Conservation (phyloP, 192 early-diverging fungal species). For the Backusella circina region DNA sequence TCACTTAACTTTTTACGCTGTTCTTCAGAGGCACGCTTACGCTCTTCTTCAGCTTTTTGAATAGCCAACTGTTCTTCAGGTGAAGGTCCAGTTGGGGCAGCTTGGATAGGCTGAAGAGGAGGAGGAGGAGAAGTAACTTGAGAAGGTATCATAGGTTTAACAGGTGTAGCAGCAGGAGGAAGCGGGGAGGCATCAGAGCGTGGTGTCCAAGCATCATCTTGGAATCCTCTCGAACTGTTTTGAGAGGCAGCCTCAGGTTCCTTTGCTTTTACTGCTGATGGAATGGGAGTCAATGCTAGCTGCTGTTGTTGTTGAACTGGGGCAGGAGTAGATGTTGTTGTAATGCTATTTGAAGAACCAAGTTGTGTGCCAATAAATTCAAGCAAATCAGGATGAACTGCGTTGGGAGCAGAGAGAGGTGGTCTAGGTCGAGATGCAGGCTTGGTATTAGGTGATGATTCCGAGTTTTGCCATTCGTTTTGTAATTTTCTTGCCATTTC, state of each 20-base stretch:
- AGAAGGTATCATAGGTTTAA: background rate
- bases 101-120: slow-evolving; percentile 22
- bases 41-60: background rate
- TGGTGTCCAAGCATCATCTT: slow-evolving; percentile 54
- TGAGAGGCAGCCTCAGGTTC: slow-evolving; percentile 12
- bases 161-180: slow-evolving; percentile 13
- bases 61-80: background rate
- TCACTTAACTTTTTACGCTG: slow-evolving; percentile 2
- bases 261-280: background rate
- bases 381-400: slow-evolving; percentile 46
- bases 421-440: background rate
- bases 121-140: slow-evolving; percentile 17
- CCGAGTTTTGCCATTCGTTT: slow-evolving; percentile 52
- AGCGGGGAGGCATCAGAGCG: slow-evolving; percentile 28
- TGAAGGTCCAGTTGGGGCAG: slow-evolving; percentile 5
- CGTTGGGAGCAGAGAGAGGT: slow-evolving; percentile 41
- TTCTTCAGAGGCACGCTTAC: background rate
- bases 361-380: slow-evolving; percentile 38
- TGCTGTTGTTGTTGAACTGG: background rate
- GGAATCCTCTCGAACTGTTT: slow-evolving; percentile 36
- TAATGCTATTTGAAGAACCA: background rate
- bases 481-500: slow-evolving; percentile 79
- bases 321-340: background rate
- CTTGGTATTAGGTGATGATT: slow-evolving; percentile 15
- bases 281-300: background rate